Base-by-base conservation (phyloP, 2,329 filamentous ascomycete species). In the Didymella glomerata region DNA sequence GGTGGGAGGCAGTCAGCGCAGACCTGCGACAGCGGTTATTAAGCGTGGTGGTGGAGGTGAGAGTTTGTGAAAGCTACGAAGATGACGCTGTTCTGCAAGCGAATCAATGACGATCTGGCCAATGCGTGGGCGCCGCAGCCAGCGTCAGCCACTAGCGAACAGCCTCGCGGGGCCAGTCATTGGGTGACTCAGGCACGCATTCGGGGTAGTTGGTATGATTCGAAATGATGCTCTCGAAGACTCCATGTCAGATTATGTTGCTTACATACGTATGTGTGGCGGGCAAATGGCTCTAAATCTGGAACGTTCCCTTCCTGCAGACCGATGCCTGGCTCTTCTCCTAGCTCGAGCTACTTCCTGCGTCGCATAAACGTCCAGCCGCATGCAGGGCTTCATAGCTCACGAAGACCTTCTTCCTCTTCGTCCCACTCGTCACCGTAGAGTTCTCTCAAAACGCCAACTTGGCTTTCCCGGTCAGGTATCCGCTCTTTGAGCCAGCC, bases 351-450 rank as follows among this genome's bases (percentile, higher is more conserved):
- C 54, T 56, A 51, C 34, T 34, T 13, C 13, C 6, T 41, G n/a
- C 41, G 41, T 51, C 25, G 41, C 34, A 46, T 32, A 51, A 41
- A 46, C 41, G 20, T 41, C 4, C 14, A 51, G 34, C 9, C 11
- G 20, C 2, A 42, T 34, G 28, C 47, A 56, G 28, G 14, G 28
- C 34, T 27, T 56, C 61, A 75, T 11, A 76, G 63, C 64, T 77
- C 83, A 25, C 75, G 75, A 62, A 86, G 73, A 8, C 82, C 81
- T 46, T 80, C 79, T 38, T 82, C 83, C 54, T 87, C 84, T 54
- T 82, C 74, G 53, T 80, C 81, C 67, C 81, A 86, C 65, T 87
- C 83, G 22, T 81, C 80, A 9, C 81, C 83, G 64, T 86, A 87
- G 48, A 78, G 79, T 44, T 78, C 75, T 52, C 74, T 77, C 66